Conservation (phyloP, 2,329 filamentous ascomycete species). For the Arthrocladium fulminans region DNA sequence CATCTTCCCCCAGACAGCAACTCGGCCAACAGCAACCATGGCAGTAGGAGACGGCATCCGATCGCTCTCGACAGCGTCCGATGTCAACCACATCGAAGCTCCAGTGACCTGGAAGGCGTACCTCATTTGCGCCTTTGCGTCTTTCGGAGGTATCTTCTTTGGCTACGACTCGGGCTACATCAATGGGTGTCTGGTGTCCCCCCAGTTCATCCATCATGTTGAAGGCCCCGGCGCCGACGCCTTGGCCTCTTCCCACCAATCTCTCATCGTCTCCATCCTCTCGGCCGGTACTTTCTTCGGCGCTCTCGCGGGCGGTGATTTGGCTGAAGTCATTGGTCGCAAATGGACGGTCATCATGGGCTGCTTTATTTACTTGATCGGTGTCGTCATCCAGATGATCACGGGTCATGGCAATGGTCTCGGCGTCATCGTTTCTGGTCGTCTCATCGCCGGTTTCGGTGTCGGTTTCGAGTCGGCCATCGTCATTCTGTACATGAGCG, state of each 20-base stretch:
- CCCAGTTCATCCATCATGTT: constrained; percentile 35
- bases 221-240: constrained; percentile 31
- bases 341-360: constrained; percentile 60
- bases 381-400: constrained; percentile 58
- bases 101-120: constrained; percentile 51
- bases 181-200: constrained; percentile 42
- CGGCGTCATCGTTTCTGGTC: constrained; percentile 60
- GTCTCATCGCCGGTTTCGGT: constrained; percentile 66
- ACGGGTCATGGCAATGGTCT: constrained; percentile 35
- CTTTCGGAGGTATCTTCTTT: constrained; percentile 52
- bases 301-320: constrained; percentile 64
- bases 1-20: neutral
- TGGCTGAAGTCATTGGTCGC: constrained; percentile 63
- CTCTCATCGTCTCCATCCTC: constrained; percentile 64
- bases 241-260: constrained; percentile 42
- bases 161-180: constrained; percentile 51
- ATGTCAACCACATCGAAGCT: constrained; percentile 48
- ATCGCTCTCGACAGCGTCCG: constrained; percentile 22
- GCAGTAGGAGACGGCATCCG: constrained; percentile 2
- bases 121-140: constrained; percentile 51
- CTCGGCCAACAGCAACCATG: constrained; percentile 1
- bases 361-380: constrained; percentile 61
- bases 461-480: constrained; percentile 74
- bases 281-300: constrained; percentile 70
- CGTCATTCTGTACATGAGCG: constrained; percentile 80